Base-by-base conservation (phyloP, 2,329 filamentous ascomycete species). In the Monilinia fructigena region DNA sequence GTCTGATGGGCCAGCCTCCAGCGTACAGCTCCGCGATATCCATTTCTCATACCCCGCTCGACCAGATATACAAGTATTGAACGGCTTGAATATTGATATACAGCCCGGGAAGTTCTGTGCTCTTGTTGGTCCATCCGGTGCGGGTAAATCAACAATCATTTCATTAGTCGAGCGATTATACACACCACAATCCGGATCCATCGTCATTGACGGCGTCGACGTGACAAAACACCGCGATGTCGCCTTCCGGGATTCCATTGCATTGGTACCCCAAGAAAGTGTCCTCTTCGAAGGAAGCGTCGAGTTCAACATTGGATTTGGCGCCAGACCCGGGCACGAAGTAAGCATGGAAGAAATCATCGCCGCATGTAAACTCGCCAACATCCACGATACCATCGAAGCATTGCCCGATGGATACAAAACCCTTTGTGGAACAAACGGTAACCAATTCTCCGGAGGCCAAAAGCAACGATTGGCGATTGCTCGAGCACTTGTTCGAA, bases 401-500 rank as follows among this genome's bases (percentile, higher is more conserved):
- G 77, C 81, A 0, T 77, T 92, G 18, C 88, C 88, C 0, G 78
- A 88, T 10, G 86, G 87, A 0, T 91, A 91, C 73, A 78, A 88
- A 16, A 91, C 88, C 0, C 82, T 84, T 68, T 81, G 88, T 35
- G 93, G 63, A 10, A 88, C 90, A 16, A 88, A 89, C 68, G 90
- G 89, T 1, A 88, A 89, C 0, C 83, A 88, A 28, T 78, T 96
- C 6, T 93, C 89, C 0, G 91, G 91, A 3, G 92, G 92, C 0
- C 91, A 96, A 76, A 85, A 88, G 18, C 92, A 96, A 76, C 84
- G 91, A 1, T 78, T 96, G 8, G 87, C 88, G 7, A 93, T 96
- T 73, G 91, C 92, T 0, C 83, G 92, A 18, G 91, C 91, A 0
- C 80, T 95, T 1, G 83, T 92, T 2, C 84, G 91, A 0, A 84